These are phyloP conservation scores for Chiua virens DNA, from an alignment of 768 basidiomycete species.

Conservation along the genomic window DNA sequence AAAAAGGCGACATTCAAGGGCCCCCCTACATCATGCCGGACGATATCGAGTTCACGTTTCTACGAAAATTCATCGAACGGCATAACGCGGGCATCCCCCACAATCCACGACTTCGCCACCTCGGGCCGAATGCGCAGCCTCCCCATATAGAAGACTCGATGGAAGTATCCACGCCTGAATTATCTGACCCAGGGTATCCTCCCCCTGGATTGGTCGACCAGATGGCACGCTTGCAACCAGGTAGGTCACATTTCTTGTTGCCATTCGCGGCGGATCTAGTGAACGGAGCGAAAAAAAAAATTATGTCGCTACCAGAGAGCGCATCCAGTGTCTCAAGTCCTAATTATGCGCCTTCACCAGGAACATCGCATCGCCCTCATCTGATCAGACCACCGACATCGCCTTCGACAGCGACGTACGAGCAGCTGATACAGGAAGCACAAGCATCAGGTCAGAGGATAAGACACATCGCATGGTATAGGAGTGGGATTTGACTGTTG, in stretches of 20 bases:
- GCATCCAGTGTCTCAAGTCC: constrained; percentile 31
- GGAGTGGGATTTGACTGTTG: constrained; percentile 7
- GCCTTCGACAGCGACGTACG: constrained; percentile 49
- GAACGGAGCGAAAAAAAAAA: neutral
- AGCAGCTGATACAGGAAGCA: constrained; percentile 58
- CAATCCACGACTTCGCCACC: constrained; percentile 74
- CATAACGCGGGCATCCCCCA: constrained; percentile 75
- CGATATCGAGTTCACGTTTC: constrained; percentile 72
- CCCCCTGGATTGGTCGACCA: constrained; percentile 32
- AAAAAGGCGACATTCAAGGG: constrained; percentile 83
- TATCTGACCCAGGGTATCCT: constrained; percentile 35
- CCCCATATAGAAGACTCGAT: constrained; percentile 35
- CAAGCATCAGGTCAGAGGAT: constrained; percentile 54
- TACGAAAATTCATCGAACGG: constrained; percentile 80
- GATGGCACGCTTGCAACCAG: constrained; percentile 36
- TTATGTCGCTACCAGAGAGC: constrained; percentile 19
- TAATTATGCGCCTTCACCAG: constrained; percentile 33
- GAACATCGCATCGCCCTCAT: constrained; percentile 30
- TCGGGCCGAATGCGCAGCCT: constrained; percentile 31
- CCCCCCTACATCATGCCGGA: constrained; percentile 83
- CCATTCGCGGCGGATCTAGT: neutral
- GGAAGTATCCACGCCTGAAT: constrained; percentile 34
- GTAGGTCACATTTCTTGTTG: constrained; percentile 13
- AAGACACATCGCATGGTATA: constrained; percentile 3
- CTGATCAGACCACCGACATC: constrained; percentile 50